Evolutionary conservation across 192 early-diverging fungal species (phyloP).

Genomic region (Entomortierella lignicola): DNA sequence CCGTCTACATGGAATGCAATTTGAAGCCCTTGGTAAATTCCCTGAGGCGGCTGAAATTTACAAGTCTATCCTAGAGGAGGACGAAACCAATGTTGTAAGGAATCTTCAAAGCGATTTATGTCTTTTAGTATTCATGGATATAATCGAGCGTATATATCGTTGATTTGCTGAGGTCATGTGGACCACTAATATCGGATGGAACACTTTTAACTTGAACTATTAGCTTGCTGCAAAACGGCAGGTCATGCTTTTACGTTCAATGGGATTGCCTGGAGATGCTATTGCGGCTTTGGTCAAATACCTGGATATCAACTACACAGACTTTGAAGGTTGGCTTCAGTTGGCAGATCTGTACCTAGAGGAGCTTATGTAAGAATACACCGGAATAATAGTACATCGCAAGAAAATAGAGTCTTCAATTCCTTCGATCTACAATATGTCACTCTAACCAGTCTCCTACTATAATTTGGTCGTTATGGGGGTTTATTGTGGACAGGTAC

Average conservation of each 20-base stretch:
- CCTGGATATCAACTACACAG: conserved; percentile 86
- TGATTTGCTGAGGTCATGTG: too few species aligned
- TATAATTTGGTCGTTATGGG: not conserved
- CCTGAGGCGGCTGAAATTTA: conserved; percentile 79
- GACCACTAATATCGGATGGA: too few species aligned
- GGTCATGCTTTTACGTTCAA: conserved; percentile 76
- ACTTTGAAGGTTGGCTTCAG: conserved; percentile 92
- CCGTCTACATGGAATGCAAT: conserved; percentile 80
- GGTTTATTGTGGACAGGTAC: conserved; percentile 54
- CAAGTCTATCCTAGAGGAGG: conserved; percentile 76
- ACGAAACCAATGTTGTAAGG: conserved; percentile 80
- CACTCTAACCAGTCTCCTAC: not conserved
- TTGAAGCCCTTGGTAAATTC: conserved; percentile 81
- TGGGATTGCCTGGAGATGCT: conserved; percentile 75
- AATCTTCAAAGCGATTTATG: too few species aligned
- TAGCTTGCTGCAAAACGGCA: conserved; percentile 79
- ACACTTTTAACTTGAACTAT: too few species aligned
- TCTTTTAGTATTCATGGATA: too few species aligned
- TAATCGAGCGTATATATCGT: too few species aligned
- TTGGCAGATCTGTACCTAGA: conserved; percentile 80
- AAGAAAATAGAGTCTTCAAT: not conserved
- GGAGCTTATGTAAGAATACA: conserved; percentile 64
- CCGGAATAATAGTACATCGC: not conserved
- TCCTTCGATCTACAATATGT: not conserved
- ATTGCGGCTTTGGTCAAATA: conserved; percentile 79